These are phyloP conservation scores for Tylopilus subfusipes DNA, from an alignment of 768 basidiomycete species.

Conservation along the genomic window DNA sequence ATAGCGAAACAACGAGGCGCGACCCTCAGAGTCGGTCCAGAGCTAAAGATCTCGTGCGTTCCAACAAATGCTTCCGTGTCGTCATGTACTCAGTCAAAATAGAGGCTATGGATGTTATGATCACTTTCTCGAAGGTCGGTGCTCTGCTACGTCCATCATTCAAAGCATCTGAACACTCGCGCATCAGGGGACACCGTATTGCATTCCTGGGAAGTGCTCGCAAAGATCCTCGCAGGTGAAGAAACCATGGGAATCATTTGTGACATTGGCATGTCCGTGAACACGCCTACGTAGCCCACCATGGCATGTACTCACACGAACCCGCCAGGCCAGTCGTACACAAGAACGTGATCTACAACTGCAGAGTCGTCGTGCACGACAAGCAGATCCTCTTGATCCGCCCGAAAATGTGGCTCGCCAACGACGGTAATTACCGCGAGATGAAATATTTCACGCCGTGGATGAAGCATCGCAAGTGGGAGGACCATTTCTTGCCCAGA, in stretches of 20 bases:
- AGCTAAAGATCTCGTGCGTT: slow-evolving; percentile 88
- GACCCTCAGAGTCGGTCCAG: slow-evolving; percentile 90
- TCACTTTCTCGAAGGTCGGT: slow-evolving; percentile 90
- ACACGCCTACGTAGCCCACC: neutral
- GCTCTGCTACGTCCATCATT: neutral
- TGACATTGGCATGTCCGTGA: slow-evolving; percentile 89
- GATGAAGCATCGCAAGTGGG: slow-evolving; percentile 83
- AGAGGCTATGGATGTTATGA: slow-evolving; percentile 98
- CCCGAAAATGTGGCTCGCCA: slow-evolving; percentile 99
- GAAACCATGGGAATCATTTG: slow-evolving; percentile 85
- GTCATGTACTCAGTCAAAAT: slow-evolving; percentile 2
- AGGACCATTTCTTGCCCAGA: slow-evolving; percentile 88
- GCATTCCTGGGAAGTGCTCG: slow-evolving; percentile 97
- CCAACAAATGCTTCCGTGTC: slow-evolving; percentile 38
- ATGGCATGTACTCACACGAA: slow-evolving; percentile 1
- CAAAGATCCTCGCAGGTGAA: slow-evolving; percentile 80
- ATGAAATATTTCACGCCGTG: slow-evolving; percentile 92
- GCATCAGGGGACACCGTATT: slow-evolving; percentile 85
- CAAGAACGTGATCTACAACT: slow-evolving; percentile 98
- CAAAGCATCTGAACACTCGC: neutral
- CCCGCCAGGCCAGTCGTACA: slow-evolving; percentile 84
- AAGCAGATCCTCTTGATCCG: slow-evolving; percentile 89
- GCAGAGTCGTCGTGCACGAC: slow-evolving; percentile 84
- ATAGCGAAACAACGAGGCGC: slow-evolving; percentile 89
- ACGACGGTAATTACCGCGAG: slow-evolving; percentile 95